Evolutionary conservation across 208 protist species (phyloP).

Genomic region (Acanthamoeba healyi): DNA sequence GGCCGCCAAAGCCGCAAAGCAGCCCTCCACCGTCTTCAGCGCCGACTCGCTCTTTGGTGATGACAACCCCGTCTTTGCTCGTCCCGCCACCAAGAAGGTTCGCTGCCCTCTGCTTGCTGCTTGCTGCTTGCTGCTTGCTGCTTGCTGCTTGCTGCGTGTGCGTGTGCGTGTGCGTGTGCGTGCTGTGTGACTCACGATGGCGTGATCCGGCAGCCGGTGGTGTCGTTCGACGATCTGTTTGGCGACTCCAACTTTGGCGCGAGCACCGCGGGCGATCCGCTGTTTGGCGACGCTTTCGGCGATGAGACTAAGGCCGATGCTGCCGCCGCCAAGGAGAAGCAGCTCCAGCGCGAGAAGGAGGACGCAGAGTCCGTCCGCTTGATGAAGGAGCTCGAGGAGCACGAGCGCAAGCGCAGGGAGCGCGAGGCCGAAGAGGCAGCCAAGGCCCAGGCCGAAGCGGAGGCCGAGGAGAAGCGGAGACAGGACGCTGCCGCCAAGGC

Average conservation of each 20-base stretch:
- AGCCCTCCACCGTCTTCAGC: background rate
- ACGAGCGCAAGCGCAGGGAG: background rate
- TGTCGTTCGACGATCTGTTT: conserved; percentile 31
- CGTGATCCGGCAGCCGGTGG: background rate
- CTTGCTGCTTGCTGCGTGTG: background rate
- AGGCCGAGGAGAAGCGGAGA: background rate
- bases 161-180: background rate
- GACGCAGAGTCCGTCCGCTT: background rate
- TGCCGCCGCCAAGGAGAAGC: background rate
- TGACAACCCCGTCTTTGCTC: background rate
- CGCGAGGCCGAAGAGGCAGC: background rate
- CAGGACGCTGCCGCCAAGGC: background rate
- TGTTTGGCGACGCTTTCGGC: conserved; percentile 13
- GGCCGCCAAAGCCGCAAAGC: background rate
- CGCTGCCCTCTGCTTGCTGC: background rate
- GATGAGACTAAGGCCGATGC: background rate
- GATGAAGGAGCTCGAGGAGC: background rate
- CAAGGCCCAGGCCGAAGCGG: background rate
- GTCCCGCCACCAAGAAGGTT: background rate
- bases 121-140: background rate
- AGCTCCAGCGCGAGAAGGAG: background rate
- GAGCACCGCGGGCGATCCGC: background rate
- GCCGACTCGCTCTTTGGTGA: conserved; percentile 21
- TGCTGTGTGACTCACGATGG: too few relatives aligned
- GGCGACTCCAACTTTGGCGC: background rate